phyloP scores from a whole-genome alignment of 768 basidiomycete species.

The Tylopilus intermedius region DNA sequence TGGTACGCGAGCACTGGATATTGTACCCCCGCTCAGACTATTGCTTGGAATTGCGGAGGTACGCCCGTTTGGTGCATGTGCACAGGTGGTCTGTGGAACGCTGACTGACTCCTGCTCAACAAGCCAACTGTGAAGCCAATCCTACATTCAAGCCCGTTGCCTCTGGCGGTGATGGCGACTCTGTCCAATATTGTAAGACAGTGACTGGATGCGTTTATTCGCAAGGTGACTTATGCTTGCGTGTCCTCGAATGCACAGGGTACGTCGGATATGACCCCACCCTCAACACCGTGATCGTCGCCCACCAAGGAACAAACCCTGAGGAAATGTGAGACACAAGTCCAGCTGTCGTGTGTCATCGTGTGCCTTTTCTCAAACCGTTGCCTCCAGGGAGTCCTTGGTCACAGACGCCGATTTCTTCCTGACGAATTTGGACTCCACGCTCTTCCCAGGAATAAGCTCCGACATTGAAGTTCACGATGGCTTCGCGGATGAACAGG shows the following conservation, averaged over 20 bases:
- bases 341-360: background rate
- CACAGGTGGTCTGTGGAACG: background rate
- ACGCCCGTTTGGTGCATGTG: slow-evolving; percentile 12
- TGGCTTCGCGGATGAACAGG: slow-evolving; percentile 45
- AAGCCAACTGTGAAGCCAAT: slow-evolving; percentile 46
- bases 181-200: slow-evolving; percentile 39
- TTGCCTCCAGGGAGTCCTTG: slow-evolving; percentile 27
- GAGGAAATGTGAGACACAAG: slow-evolving; percentile 22
- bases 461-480: slow-evolving; percentile 39
- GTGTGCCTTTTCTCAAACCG: background rate
- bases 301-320: slow-evolving; percentile 36
- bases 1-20: slow-evolving; percentile 49
- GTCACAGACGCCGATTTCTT: slow-evolving; percentile 42
- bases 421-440: slow-evolving; percentile 29
- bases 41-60: slow-evolving; percentile 56
- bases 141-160: slow-evolving; percentile 44
- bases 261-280: slow-evolving; percentile 49
- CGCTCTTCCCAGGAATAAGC: slow-evolving; percentile 48
- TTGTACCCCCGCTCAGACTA: slow-evolving; percentile 39
- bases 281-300: slow-evolving; percentile 33
- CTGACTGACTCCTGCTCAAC: background rate
- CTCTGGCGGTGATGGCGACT: slow-evolving; percentile 43
- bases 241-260: slow-evolving; percentile 32
- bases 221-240: background rate
- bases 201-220: background rate